A percentile compares a stretch with the other conserved stretches of the same genome.
Evolutionary conservation across 2,329 filamentous ascomycete species (phyloP).

Genomic region (Lecanosticta acicola): DNA sequence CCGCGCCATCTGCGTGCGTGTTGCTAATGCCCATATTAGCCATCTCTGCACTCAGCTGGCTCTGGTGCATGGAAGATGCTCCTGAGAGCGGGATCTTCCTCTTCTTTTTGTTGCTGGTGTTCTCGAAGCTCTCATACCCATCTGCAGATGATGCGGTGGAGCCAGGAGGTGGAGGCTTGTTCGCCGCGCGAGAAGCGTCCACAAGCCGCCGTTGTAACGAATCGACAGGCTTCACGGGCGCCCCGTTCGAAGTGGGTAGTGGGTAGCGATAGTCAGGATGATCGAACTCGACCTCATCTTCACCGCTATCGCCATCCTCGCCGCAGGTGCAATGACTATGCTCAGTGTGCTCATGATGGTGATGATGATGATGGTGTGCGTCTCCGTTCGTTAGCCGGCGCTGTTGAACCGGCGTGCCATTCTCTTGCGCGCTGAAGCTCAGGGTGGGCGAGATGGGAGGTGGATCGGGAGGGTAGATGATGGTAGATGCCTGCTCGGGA

Average conservation of each 20-base stretch:
- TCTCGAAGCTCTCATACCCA: slow-evolving; percentile 95
- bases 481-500: slow-evolving; percentile 73
- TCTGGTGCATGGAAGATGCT: slow-evolving; percentile 57
- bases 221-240: slow-evolving; percentile 25
- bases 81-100: slow-evolving; percentile 91
- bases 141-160: slow-evolving; percentile 67
- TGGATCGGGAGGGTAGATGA: slow-evolving; percentile 75
- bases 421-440: slow-evolving; percentile 24
- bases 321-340: slow-evolving; percentile 41
- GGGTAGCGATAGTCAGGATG: slow-evolving; percentile 36
- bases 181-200: slow-evolving; percentile 33
- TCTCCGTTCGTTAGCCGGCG: slow-evolving; percentile 22
- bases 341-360: slow-evolving; percentile 16
- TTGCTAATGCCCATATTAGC: slow-evolving; percentile 56
- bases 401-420: slow-evolving; percentile 16
- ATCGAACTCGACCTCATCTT: slow-evolving; percentile 48
- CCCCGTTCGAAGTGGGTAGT: slow-evolving; percentile 32
- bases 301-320: slow-evolving; percentile 55
- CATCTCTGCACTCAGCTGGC: slow-evolving; percentile 57
- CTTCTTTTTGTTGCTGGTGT: slow-evolving; percentile 99
- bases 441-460: slow-evolving; percentile 53
- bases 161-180: slow-evolving; percentile 37
- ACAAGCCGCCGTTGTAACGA: slow-evolving; percentile 32
- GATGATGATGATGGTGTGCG: slow-evolving; percentile 28
- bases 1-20: slow-evolving; percentile 35